Evolutionary conservation across 2,329 filamentous ascomycete genomes (phyloP).

Genomic region (Cytospora schulzeri): DNA sequence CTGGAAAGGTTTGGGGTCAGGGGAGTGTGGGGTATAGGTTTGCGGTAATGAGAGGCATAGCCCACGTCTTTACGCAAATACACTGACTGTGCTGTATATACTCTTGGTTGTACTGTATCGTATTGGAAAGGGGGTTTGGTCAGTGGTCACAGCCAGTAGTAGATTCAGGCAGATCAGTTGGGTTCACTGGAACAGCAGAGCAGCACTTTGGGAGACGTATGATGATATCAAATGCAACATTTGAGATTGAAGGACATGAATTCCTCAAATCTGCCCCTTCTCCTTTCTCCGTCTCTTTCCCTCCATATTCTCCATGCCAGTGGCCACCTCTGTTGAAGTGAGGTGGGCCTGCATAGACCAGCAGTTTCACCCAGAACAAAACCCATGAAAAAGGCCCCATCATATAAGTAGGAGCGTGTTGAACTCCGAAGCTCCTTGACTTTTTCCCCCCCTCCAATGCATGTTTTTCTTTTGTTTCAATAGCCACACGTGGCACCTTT

Average conservation of each 20-base stretch:
- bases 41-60: neutral
- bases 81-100: neutral
- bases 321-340: constrained; percentile 26
- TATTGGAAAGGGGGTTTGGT: neutral
- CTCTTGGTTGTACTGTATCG: too few relatives aligned
- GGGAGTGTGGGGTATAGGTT: too few relatives aligned
- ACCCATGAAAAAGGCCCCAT: constrained; percentile 25
- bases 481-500: neutral
- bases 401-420: constrained; percentile 33
- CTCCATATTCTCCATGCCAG: neutral
- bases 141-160: neutral
- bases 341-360: constrained; percentile 1
- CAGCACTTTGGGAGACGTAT: neutral
- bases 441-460: neutral
- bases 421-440: constrained; percentile 30
- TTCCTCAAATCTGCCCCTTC: too few relatives aligned
- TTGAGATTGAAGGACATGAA: neutral
- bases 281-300: too few relatives aligned
- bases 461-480: constrained; percentile 32
- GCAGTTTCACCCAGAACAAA: neutral
- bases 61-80: neutral
- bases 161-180: too few relatives aligned
- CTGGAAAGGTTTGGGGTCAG: neutral
- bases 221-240: neutral
- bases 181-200: neutral